phyloP scores from a whole-genome alignment of 2,329 filamentous ascomycete genomes.

The Rugonectria rugulosa region DNA sequence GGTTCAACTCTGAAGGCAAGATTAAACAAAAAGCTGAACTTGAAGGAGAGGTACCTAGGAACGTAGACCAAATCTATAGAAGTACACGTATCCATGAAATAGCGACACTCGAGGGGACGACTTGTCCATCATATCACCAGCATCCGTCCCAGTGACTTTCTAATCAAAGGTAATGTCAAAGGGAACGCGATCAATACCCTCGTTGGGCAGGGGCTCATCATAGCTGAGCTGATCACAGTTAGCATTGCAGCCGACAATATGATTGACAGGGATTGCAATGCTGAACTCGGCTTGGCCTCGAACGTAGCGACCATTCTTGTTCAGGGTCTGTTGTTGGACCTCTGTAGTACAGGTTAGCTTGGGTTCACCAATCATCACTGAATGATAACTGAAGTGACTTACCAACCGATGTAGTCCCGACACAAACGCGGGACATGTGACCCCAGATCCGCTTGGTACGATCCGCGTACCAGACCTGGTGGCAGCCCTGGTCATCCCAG shows the following conservation, averaged over 20 bases:
- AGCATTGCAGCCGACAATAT: slow-evolving; percentile 22
- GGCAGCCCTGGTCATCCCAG: slow-evolving; percentile 9
- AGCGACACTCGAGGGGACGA: too few relatives aligned
- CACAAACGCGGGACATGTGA: slow-evolving; percentile 17
- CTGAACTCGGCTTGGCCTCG: slow-evolving; percentile 24
- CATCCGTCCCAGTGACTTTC: too few relatives aligned
- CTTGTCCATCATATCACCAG: too few relatives aligned
- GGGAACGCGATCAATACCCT: slow-evolving; percentile 3
- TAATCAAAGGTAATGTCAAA: slow-evolving; percentile 5
- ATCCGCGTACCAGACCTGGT: slow-evolving; percentile 17
- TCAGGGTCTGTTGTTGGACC: slow-evolving; percentile 22
- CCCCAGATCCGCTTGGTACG: slow-evolving; percentile 22
- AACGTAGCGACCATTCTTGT: slow-evolving; percentile 18
- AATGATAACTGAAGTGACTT: not conserved
- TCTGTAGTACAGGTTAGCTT: not conserved
- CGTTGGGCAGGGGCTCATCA: slow-evolving; percentile 10
- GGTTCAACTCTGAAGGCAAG: too few relatives aligned
- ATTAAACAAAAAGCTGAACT: too few relatives aligned
- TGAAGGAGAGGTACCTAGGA: too few relatives aligned
- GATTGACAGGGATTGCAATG: slow-evolving; percentile 21
- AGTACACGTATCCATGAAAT: too few relatives aligned
- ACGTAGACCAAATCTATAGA: too few relatives aligned
- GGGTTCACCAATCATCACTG: not conserved
- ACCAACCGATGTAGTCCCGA: slow-evolving; percentile 6
- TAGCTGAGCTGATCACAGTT: slow-evolving; percentile 14